These are phyloP conservation scores for Fusarium nelsonii DNA, from an alignment of 2,329 filamentous ascomycete genomes.

Conservation along the genomic window DNA sequence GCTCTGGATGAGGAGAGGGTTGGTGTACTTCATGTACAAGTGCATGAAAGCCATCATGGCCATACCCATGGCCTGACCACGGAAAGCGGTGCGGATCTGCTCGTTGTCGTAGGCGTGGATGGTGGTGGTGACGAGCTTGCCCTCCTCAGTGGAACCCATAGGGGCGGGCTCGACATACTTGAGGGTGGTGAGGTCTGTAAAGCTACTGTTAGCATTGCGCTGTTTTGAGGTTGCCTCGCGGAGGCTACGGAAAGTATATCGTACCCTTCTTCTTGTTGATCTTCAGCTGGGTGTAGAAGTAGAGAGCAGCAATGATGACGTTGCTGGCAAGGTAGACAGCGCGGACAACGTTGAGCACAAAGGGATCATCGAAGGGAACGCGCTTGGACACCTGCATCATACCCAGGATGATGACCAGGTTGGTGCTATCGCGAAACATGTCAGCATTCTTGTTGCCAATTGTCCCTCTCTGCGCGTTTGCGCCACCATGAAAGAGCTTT, in stretches of 20 bases:
- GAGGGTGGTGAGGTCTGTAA: constrained; percentile 89
- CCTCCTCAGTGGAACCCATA: constrained; percentile 93
- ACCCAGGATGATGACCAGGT: constrained; percentile 92
- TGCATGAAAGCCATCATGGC: constrained; percentile 99
- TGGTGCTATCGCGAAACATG: constrained; percentile 71
- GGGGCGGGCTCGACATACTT: constrained; percentile 98
- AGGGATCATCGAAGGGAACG: constrained; percentile 89
- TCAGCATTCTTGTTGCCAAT: constrained; percentile 43
- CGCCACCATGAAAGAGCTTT: constrained; percentile 31
- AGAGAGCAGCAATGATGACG: constrained; percentile 84
- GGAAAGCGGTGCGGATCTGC: constrained; percentile 88
- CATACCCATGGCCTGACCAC: constrained; percentile 93
- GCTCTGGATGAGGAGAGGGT: constrained; percentile 97
- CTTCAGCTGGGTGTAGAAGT: constrained; percentile 84
- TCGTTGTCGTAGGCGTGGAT: constrained; percentile 92
- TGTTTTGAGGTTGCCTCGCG: background rate
- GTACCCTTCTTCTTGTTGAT: constrained; percentile 98
- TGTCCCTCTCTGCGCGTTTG: constrained; percentile 45
- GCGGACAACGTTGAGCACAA: constrained; percentile 68
- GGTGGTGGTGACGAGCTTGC: constrained; percentile 96
- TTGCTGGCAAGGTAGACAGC: constrained; percentile 72
- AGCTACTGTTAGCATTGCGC: constrained; percentile 21
- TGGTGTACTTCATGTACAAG: constrained; percentile 99
- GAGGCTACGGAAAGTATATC: constrained; percentile 42
- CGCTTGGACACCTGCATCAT: constrained; percentile 99